Base-by-base conservation (phyloP, 306 rosid genomes). In the Lotus japonicus region DNA sequence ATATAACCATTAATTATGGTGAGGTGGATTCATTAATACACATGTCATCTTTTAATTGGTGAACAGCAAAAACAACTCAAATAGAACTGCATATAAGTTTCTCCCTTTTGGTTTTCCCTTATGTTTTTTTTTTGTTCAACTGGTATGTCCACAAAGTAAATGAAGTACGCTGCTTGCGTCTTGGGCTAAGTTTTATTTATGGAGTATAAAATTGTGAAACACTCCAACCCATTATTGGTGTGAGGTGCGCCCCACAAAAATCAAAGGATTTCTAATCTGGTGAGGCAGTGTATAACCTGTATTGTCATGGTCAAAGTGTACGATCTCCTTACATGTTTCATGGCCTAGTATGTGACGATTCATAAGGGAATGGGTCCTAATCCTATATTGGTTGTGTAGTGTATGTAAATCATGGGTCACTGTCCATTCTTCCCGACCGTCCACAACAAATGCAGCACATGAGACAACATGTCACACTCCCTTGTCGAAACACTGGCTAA, bases 391-490 rank as follows among this genome's bases (percentile, higher is more conserved):
- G n/a, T n/a, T n/a, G n/a, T n/a, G n/a, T n/a, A n/a, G n/a, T n/a
- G n/a, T n/a, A 23, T 50, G 61, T 55, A 60, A 39, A 76, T 50
- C 80, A 63, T 42, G 53, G 50, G 77, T 79, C 82, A 21, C 9
- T 50, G 28, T 79, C 79, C 17, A 14, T 58, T 62, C 62, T 16
- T 53, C 57, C 26, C 60, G n/a, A n/a, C n/a, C n/a, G n/a, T n/a
- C n/a, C n/a, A n/a, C n/a, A n/a, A n/a, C n/a, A n/a, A n/a, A n/a
- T n/a, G 44, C 68, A 31, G 5, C 77, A 70, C 63, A 13, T 18
- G 58, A 72, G 82, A 78, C 82, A 78, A 78, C 2, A 5, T 19
- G 70, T 72, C 82, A 58, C 74, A 5, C 31, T 78, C 82, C 7
- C 7, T n/a, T 4, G 19, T 65, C 19, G 52, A 11, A 41, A 35